phyloP scores from a whole-genome alignment of 805 yeast species.

The Cyberlindnera meyerae region DNA sequence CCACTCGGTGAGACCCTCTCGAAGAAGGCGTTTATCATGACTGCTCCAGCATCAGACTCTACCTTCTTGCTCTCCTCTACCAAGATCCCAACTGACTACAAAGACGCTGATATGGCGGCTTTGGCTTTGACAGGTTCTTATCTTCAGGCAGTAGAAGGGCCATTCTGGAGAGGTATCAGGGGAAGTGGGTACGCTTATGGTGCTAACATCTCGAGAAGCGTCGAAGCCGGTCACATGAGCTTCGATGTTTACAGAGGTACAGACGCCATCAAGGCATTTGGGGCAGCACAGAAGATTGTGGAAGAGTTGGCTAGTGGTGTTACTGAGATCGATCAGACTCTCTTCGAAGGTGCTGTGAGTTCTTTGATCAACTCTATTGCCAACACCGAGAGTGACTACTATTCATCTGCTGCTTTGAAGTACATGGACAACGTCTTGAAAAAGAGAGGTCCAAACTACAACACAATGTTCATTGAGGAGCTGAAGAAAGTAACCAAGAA shows the following conservation, averaged over 20 bases:
- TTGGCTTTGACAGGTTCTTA: conserved; percentile 70
- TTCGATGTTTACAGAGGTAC: conserved; percentile 78
- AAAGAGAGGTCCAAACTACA: conserved; percentile 67
- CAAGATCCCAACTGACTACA: conserved; percentile 50
- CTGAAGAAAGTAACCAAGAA: conserved; percentile 49
- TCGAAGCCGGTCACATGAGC: conserved; percentile 63
- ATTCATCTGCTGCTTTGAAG: conserved; percentile 60
- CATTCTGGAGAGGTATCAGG: conserved; percentile 93
- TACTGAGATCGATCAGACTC: conserved; percentile 47
- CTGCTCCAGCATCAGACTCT: conserved; percentile 83
- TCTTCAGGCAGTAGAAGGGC: conserved; percentile 88
- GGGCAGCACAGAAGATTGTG: conserved; percentile 62
- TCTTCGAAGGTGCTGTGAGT: conserved; percentile 70
- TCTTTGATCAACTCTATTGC: conserved; percentile 72
- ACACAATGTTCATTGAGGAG: conserved; percentile 44
- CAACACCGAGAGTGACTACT: conserved; percentile 56
- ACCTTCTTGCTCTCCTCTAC: conserved; percentile 61
- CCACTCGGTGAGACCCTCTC: conserved; percentile 49
- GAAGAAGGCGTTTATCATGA: conserved; percentile 53
- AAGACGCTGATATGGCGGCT: conserved; percentile 59
- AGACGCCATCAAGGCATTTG: conserved; percentile 61
- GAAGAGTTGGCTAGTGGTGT: conserved; percentile 53
- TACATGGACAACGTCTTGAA: conserved; percentile 62
- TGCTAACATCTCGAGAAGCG: conserved; percentile 52
- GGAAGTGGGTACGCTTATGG: conserved; percentile 96